These are phyloP conservation scores for Turnera subulata DNA, from an alignment of 345 rosid species.

Conservation along the genomic window DNA sequence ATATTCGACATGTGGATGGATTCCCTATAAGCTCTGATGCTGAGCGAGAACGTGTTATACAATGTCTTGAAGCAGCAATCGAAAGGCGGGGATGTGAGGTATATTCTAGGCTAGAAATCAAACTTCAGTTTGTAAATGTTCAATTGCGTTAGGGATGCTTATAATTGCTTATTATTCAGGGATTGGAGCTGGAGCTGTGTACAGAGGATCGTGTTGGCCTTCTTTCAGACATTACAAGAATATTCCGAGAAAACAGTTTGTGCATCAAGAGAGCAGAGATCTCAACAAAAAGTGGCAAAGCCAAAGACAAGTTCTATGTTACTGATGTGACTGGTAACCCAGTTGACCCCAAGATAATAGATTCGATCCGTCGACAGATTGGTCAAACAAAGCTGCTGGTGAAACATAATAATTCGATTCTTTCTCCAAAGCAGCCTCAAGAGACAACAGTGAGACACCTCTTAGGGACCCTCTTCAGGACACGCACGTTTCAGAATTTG, in stretches of 20 bases:
- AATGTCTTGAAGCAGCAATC: slow-evolving; percentile 59
- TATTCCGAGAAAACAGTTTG: slow-evolving; percentile 51
- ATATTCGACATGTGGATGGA: slow-evolving; percentile 60
- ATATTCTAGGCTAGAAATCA: neutral
- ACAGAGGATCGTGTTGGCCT: slow-evolving; percentile 52
- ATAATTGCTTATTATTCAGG: slow-evolving; percentile 25
- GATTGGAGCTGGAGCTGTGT: slow-evolving; percentile 45
- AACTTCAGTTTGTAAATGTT: neutral
- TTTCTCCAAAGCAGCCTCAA: slow-evolving; percentile 25
- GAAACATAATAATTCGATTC: slow-evolving; percentile 31
- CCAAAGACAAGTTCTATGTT: slow-evolving; percentile 47
- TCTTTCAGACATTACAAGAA: slow-evolving; percentile 52
- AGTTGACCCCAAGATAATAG: slow-evolving; percentile 45
- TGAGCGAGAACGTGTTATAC: slow-evolving; percentile 47
- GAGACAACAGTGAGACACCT: slow-evolving; percentile 39
- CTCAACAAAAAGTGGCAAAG: slow-evolving; percentile 42
- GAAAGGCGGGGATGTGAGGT: slow-evolving; percentile 51
- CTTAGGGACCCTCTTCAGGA: slow-evolving; percentile 44
- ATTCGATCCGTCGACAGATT: slow-evolving; percentile 41
- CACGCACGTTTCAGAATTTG: slow-evolving; percentile 40
- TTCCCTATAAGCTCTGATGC: slow-evolving; percentile 49
- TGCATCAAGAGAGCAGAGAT: slow-evolving; percentile 54
- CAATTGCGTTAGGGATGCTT: neutral
- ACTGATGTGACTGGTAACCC: slow-evolving; percentile 47
- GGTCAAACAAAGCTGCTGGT: slow-evolving; percentile 42